phyloP scores from a whole-genome alignment of 1,284 basidiomycete species.

The Bjerkandera adusta region DNA sequence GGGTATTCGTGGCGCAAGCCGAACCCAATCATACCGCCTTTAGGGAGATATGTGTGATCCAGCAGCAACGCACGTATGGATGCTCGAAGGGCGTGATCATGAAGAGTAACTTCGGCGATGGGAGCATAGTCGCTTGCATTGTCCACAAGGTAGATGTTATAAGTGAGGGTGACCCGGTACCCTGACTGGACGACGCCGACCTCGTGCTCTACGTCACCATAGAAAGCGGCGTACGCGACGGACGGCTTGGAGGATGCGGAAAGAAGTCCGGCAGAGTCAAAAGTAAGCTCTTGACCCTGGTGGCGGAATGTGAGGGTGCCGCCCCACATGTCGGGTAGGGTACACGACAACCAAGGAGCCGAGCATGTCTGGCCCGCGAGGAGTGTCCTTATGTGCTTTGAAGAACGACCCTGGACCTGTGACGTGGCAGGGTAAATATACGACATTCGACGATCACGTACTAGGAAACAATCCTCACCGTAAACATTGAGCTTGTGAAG shows the following conservation, averaged over 20 bases:
- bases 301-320: constrained; percentile 33
- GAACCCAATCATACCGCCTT: constrained; percentile 1
- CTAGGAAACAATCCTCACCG: constrained; percentile 15
- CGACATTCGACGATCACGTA: neutral
- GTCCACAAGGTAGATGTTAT: constrained; percentile 31
- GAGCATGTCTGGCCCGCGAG: constrained; percentile 35
- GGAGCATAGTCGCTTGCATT: no score
- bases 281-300: constrained; percentile 26
- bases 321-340: constrained; percentile 37
- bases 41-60: neutral
- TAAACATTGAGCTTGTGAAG: constrained; percentile 31
- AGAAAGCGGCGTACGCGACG: constrained; percentile 34
- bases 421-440: neutral
- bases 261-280: constrained; percentile 20
- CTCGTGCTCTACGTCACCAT: constrained; percentile 41
- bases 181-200: constrained; percentile 35
- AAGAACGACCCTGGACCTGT: constrained; percentile 35
- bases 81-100: neutral
- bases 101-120: neutral
- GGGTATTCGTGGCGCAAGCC: constrained; percentile 16
- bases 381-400: constrained; percentile 41
- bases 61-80: neutral
- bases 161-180: constrained; percentile 38
- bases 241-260: neutral
- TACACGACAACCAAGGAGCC: constrained; percentile 39